Conservation (phyloP, 176 grass and related monocot species). For the Juncus effusus region DNA sequence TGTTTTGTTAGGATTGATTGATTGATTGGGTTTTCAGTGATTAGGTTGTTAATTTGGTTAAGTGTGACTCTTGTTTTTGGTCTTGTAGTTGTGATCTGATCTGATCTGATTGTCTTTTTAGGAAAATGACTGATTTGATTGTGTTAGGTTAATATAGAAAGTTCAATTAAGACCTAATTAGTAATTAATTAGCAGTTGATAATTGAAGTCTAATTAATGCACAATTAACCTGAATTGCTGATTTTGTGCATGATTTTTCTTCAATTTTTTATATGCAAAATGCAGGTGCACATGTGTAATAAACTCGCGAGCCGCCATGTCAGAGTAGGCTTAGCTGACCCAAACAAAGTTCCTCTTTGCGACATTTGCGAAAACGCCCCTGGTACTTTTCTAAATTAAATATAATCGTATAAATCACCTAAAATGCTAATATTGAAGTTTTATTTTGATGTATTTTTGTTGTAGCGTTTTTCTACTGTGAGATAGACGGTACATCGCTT, state of each 20-base stretch:
- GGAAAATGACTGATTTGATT: no score
- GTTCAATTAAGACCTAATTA: background rate
- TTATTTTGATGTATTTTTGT: background rate
- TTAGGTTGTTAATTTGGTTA: background rate
- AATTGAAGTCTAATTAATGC: background rate
- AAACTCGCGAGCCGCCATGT: slow-evolving; percentile 98
- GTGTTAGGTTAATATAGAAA: no score
- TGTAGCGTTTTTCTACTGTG: slow-evolving; percentile 98
- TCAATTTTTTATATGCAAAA: slow-evolving; percentile 17
- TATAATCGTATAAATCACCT: background rate
- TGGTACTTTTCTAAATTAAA: slow-evolving; percentile 38
- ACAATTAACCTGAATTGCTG: background rate
- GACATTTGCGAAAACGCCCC: slow-evolving; percentile 97
- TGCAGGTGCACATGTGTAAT: slow-evolving; percentile 99
- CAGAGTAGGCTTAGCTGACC: slow-evolving; percentile 92
- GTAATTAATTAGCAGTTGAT: background rate
- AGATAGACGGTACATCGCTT: slow-evolving; percentile 92
- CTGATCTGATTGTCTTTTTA: no score
- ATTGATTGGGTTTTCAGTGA: background rate
- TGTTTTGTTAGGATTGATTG: background rate
- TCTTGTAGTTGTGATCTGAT: no score
- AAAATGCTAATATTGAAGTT: background rate
- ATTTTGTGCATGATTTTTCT: slow-evolving; percentile 12
- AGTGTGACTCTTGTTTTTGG: background rate
- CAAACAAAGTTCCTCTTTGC: slow-evolving; percentile 76